A percentile compares a stretch with the other conserved stretches of the same genome.
Evolutionary conservation across 1,284 basidiomycete species (phyloP).

Genomic region (Pterulicium gracile): DNA sequence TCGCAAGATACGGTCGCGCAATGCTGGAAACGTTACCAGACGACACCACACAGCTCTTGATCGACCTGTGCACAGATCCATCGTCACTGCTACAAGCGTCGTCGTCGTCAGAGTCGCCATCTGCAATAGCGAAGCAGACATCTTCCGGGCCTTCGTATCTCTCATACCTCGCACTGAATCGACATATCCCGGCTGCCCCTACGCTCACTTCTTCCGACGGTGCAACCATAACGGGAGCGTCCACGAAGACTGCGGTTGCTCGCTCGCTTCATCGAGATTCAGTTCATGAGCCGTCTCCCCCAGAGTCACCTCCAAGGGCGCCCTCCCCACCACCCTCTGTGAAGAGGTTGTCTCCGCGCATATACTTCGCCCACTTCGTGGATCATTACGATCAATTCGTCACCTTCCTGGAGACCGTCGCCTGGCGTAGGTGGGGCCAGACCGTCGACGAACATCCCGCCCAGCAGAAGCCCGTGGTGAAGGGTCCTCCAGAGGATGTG

Average conservation of each 20-base stretch:
- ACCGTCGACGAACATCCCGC: conserved; percentile 34
- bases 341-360: conserved; percentile 69
- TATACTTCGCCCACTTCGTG: conserved; percentile 93
- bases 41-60: conserved; percentile 83
- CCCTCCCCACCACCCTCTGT: conserved; percentile 13
- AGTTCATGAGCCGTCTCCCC: conserved; percentile 13
- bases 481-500: conserved; percentile 29
- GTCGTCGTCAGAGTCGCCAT: conserved; percentile 14
- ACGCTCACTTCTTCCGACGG: conserved; percentile 26
- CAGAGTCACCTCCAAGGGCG: conserved; percentile 13
- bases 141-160: conserved; percentile 52
- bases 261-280: conserved; percentile 16
- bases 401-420: conserved; percentile 84
- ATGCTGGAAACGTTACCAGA: conserved; percentile 76
- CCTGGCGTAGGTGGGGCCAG: conserved; percentile 74
- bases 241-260: neutral
- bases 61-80: conserved; percentile 79
- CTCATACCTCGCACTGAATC: conserved; percentile 68
- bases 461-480: conserved; percentile 5
- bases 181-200: conserved; percentile 32
- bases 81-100: conserved; percentile 40
- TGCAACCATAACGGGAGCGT: conserved; percentile 15
- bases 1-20: conserved; percentile 76
- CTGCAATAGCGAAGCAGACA: conserved; percentile 16
- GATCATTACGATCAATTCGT: conserved; percentile 81